phyloP scores from a whole-genome alignment of 257 asterid genomes.

The Capsicum baccatum region DNA sequence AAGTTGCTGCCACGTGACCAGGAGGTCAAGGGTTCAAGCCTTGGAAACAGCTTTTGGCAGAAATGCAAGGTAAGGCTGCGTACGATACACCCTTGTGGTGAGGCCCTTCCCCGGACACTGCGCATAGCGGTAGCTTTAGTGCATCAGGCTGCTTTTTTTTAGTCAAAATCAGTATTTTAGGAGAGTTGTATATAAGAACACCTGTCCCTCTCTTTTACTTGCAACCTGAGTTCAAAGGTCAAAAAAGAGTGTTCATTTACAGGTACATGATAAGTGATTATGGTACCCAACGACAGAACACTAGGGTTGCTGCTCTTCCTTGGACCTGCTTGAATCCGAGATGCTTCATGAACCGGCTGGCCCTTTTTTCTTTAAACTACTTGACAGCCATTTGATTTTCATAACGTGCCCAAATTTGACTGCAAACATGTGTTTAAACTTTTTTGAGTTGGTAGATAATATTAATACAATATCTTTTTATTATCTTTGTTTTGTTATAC shows the following conservation, averaged over 20 bases:
- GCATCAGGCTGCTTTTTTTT: too few species aligned
- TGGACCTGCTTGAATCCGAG: not conserved
- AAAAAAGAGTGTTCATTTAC: not conserved
- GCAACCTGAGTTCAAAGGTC: not conserved
- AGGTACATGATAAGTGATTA: not conserved
- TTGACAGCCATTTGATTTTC: not conserved
- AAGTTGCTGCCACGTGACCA: too few species aligned
- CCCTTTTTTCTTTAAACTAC: not conserved
- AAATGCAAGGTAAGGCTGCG: too few species aligned
- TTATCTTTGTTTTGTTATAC: not conserved
- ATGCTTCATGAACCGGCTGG: not conserved
- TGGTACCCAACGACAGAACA: conserved; percentile 6
- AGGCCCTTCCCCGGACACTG: too few species aligned
- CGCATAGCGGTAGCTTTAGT: too few species aligned
- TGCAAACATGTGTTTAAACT: not conserved
- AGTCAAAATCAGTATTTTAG: not conserved
- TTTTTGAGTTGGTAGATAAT: conserved; percentile 8
- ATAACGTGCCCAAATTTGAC: conserved; percentile 10
- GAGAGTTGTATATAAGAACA: not conserved
- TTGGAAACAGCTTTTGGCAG: too few species aligned
- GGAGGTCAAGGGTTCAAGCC: too few species aligned
- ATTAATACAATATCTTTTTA: not conserved
- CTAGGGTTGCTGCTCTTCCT: not conserved
- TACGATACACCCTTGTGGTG: too few species aligned
- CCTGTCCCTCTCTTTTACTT: not conserved